Percentiles rank a stretch among this genome's conserved stretches.
These are phyloP conservation scores for Byssoonygena ceratinophila DNA, from an alignment of 2,329 filamentous ascomycete genomes.

Conservation along the genomic window DNA sequence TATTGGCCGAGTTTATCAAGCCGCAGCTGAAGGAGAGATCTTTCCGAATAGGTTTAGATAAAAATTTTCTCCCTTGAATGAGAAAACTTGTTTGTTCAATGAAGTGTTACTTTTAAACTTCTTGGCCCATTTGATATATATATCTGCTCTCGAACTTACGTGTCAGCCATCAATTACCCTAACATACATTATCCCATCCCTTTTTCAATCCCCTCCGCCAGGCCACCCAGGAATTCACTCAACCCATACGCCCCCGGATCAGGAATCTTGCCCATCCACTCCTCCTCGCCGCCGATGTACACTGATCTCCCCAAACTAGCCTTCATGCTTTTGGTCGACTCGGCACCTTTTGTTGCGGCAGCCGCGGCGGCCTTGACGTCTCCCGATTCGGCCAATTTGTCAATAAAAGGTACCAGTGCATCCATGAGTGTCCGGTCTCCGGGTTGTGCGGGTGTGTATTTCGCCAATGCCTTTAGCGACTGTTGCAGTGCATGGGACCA, in stretches of 20 bases:
- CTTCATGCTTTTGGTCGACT: conserved; percentile 83
- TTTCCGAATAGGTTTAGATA: background rate
- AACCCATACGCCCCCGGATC: conserved; percentile 72
- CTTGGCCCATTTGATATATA: no score
- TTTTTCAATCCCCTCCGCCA: conserved; percentile 45
- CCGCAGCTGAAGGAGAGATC: background rate
- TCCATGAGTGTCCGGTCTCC: conserved; percentile 89
- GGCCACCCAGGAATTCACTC: conserved; percentile 67
- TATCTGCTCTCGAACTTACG: background rate
- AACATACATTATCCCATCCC: background rate
- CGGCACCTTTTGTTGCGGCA: conserved; percentile 64
- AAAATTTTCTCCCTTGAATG: background rate
- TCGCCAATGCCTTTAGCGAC: conserved; percentile 59
- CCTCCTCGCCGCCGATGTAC: conserved; percentile 58
- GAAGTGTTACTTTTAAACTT: no score
- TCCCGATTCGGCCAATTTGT: conserved; percentile 54
- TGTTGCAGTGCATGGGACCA: conserved; percentile 61
- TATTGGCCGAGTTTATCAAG: background rate
- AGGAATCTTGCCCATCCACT: conserved; percentile 61
- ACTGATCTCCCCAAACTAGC: conserved; percentile 75
- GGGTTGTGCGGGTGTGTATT: conserved; percentile 78
- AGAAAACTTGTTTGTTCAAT: background rate
- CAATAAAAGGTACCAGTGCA: conserved; percentile 77
- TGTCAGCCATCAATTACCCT: background rate
- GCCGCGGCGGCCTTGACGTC: conserved; percentile 62